phyloP scores from a whole-genome alignment of 768 basidiomycete genomes.

The Trametes punicea region DNA sequence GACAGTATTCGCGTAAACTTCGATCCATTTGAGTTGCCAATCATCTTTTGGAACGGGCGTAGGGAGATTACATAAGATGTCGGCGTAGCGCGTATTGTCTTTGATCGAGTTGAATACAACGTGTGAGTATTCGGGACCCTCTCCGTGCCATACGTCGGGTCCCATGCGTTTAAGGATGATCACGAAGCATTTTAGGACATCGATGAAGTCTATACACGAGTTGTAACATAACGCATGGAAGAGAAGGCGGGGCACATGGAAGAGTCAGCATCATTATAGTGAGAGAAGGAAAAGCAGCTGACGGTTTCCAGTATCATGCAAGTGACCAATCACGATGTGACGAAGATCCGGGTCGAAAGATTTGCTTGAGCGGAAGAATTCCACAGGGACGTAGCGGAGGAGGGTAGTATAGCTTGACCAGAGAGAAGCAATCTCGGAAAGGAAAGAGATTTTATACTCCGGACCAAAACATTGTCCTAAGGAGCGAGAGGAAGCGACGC shows the following conservation, averaged over 20 bases:
- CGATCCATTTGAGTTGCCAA: constrained; percentile 27
- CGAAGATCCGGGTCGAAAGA: constrained; percentile 42
- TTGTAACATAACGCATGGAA: constrained; percentile 2
- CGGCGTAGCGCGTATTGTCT: constrained; percentile 61
- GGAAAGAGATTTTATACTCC: constrained; percentile 27
- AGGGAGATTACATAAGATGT: constrained; percentile 39
- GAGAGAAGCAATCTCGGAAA: constrained; percentile 41
- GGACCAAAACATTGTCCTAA: constrained; percentile 2
- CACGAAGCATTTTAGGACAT: constrained; percentile 56
- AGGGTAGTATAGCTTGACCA: constrained; percentile 50
- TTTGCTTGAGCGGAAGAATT: constrained; percentile 34
- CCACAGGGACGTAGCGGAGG: constrained; percentile 53
- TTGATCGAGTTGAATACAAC: constrained; percentile 81
- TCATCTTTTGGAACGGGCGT: constrained; percentile 29
- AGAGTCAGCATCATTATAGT: not conserved
- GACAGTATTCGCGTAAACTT: constrained; percentile 24
- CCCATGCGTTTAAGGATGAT: constrained; percentile 58
- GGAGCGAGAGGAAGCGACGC: constrained; percentile 3
- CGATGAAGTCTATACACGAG: constrained; percentile 48
- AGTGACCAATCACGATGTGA: constrained; percentile 55
- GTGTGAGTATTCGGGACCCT: constrained; percentile 69
- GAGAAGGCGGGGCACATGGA: not conserved
- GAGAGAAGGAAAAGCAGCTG: constrained; percentile 29
- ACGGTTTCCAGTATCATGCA: constrained; percentile 60
- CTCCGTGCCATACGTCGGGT: constrained; percentile 61